These are phyloP conservation scores for Breviolum minutum DNA, from an alignment of 73 alveolate species.

Conservation along the genomic window DNA sequence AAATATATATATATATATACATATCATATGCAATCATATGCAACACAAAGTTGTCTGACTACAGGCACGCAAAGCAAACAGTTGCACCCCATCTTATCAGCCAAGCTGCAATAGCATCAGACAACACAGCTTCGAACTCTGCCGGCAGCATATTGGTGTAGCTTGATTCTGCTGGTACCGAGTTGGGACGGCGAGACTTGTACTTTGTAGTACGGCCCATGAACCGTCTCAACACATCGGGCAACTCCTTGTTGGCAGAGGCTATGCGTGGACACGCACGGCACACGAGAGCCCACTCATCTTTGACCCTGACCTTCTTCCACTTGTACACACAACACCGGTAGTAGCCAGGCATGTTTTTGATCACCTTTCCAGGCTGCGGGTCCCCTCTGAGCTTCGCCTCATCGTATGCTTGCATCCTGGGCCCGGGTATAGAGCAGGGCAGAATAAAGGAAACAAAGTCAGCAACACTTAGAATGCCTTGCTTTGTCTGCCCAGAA, in stretches of 20 bases:
- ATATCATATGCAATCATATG: neutral
- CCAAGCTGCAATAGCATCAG: neutral
- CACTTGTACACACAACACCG: neutral
- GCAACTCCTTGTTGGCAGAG: neutral
- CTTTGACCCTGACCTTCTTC: neutral
- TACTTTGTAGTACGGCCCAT: neutral
- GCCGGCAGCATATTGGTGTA: neutral
- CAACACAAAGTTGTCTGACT: neutral
- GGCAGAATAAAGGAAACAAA: neutral
- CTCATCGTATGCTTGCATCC: neutral
- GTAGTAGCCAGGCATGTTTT: neutral
- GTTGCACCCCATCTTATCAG: neutral
- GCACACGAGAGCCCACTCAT: neutral
- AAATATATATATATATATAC: neutral
- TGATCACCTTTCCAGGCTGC: neutral
- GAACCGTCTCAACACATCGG: neutral
- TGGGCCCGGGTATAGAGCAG: neutral
- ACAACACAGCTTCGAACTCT: neutral
- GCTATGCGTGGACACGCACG: neutral
- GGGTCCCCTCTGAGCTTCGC: neutral
- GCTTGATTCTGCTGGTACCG: no score
- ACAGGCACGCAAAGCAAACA: no score
- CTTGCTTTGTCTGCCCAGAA: neutral
- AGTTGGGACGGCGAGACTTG: neutral
- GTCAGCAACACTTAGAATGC: neutral